Base-by-base conservation (phyloP, 228 moss, liverwort and hornwort genomes). In the Sphagnum magellanicum region DNA sequence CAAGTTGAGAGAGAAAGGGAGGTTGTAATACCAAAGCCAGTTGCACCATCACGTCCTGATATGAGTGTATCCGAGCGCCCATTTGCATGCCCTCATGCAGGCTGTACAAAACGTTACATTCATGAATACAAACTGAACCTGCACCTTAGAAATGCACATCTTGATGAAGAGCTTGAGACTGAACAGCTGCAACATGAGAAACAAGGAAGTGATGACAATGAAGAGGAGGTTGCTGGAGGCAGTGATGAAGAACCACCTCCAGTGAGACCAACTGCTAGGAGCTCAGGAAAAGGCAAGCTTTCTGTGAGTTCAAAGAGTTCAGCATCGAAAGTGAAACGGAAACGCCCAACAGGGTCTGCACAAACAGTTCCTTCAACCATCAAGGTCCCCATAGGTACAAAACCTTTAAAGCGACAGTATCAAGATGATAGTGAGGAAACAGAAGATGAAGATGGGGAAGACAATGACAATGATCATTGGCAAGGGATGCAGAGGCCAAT, bases 81-180 rank as follows among this genome's bases (percentile, higher is more conserved):
- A 58, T 93, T 88, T 71, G 92, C 85, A 59, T 98, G 98, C 76
- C 92, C 89, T 13, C 84, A 84, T 76, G 85, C 87, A 49, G 94
- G 94, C 51, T 98, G 98, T 72, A 69, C 80, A 0, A 98, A 98
- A 63, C 81, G 94, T 5, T 98, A 98, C 66, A 98, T 93, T 49
- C 98, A 98, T 55, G 93, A 90, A 74, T 98, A 98, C 65, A 98
- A 98, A 63, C 73, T 98, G 6, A 98, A 98, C 73, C 92, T 98
- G 16, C 98, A 98, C 63, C 70, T 98, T 16, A 93, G 92, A 71
- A 93, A 77, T 78, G 82, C 91, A 4, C 98, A 98, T 66, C 70
- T 81, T 13, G 32, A 17, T 50, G 84, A 81, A 15, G 84, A 81
- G 6, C 67, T 15, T 0, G 78, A 76, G 4, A 80, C 82, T 3